phyloP scores from a whole-genome alignment of 257 asterid genomes.

The Solanum chiquidenum region DNA sequence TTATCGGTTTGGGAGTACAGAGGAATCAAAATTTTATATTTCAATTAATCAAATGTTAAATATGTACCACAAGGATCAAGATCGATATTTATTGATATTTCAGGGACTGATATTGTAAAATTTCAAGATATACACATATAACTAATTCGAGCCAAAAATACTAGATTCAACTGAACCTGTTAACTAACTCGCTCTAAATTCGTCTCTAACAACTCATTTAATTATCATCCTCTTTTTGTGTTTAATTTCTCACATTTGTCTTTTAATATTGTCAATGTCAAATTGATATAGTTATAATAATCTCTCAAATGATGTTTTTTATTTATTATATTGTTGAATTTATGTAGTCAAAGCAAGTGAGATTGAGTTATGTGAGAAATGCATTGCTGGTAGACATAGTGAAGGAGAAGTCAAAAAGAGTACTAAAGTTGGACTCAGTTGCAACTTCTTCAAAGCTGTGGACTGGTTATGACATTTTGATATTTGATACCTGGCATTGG shows the following conservation, averaged over 20 bases:
- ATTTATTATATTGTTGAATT: background rate
- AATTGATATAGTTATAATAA: background rate
- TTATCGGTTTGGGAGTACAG: background rate
- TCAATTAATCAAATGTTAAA: background rate
- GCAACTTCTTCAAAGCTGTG: background rate
- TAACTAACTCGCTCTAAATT: background rate
- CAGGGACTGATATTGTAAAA: background rate
- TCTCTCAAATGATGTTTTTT: background rate
- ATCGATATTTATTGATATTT: background rate
- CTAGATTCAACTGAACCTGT: background rate
- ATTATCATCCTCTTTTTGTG: background rate
- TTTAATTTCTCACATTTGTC: background rate
- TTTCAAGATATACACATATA: background rate
- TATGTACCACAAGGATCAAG: background rate
- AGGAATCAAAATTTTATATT: background rate
- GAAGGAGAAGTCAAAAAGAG: conserved; percentile 4
- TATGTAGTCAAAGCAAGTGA: background rate
- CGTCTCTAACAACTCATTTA: background rate
- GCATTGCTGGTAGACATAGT: conserved; percentile 11
- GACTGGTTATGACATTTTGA: conserved; percentile 13
- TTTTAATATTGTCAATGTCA: background rate
- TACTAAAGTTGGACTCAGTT: conserved; percentile 13
- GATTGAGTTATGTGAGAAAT: background rate
- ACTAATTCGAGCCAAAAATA: background rate
- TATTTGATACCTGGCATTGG: conserved; percentile 50